phyloP scores from a whole-genome alignment of 176 grass and related monocot genomes.

The Rhynchospora breviuscula region DNA sequence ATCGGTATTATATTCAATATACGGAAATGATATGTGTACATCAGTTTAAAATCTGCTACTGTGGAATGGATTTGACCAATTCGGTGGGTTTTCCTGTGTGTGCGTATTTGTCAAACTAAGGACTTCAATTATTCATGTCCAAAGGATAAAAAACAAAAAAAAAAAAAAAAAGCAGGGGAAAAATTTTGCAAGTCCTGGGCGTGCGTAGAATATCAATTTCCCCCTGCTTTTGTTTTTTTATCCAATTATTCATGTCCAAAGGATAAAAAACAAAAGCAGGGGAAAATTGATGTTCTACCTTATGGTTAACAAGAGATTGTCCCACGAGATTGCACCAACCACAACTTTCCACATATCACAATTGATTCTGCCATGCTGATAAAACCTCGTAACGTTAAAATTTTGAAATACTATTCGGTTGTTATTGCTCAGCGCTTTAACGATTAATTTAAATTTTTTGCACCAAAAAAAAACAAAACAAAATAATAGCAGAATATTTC shows the following conservation, averaged over 20 bases:
- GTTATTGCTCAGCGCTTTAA: neutral
- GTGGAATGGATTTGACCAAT: neutral
- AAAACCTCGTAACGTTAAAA: neutral
- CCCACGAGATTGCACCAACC: neutral
- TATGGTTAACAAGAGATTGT: neutral
- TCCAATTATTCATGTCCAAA: no score
- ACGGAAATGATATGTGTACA: no score
- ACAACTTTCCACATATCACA: neutral
- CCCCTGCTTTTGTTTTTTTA: no score
- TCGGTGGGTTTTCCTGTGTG: neutral
- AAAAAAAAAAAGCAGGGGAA: neutral
- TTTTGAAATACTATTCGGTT: neutral
- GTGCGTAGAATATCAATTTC: no score
- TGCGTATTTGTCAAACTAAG: no score
- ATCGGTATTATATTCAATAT: no score
- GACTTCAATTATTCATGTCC: no score
- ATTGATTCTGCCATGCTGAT: neutral
- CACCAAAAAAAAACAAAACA: neutral
- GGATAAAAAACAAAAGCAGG: neutral
- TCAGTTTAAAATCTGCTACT: no score
- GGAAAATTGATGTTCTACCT: neutral
- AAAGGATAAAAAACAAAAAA: neutral
- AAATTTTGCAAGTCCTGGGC: no score
- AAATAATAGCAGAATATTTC: no score
- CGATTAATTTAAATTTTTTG: neutral